Evolutionary conservation across 2,329 filamentous ascomycete species (phyloP), one percentile per base, ranked within the genome.

Genomic region (Aureobasidium sp.): DNA sequence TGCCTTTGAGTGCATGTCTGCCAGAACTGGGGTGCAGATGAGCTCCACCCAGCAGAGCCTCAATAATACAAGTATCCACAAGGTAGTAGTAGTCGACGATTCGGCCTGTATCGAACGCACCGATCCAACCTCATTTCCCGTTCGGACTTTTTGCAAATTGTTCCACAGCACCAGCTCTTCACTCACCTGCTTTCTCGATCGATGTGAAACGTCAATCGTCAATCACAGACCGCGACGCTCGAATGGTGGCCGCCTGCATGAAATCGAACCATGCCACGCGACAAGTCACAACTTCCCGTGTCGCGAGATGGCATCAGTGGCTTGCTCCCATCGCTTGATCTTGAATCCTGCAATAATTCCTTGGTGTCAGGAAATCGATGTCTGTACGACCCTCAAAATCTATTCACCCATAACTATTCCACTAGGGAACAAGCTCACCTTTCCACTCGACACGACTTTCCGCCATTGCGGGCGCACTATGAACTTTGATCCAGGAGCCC

Each of bases 201-300:
- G 41, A 47, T 59, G 41, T 59, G 41, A 59, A 59, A 47, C 55
- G 55, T n/a, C 43, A 59, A 36, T 59, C 55, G 27, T 47, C 41
- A 59, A 47, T 47, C 12, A 17, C 55, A 47, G 41, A 59, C 55
- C n/a, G 32, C 43, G 55, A 34, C n/a, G 39, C 39, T 56, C n/a
- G 5, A 44, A 46, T 43, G 44, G 34, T 59, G 34, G 26, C 7
- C 32, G 34, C 32, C 56, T 59, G 56, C 56, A 50, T 59, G 56
- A 50, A 60, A 60, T 51, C n/a, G 47, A 52, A 51, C 46, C 57
- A 59, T 60, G 44, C 57, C 57, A 60, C 57, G 57, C 57, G 57
- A 60, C 34, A 51, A 43, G 57, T 50, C 47, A 50, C 34, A 32
- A 26, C 46, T 51, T 51, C 57, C 56, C 56, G 44, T 39, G 56